Evolutionary conservation across 306 rosid species (phyloP), one percentile per base, ranked within the genome.

Genomic region (Prunus campanulata): DNA sequence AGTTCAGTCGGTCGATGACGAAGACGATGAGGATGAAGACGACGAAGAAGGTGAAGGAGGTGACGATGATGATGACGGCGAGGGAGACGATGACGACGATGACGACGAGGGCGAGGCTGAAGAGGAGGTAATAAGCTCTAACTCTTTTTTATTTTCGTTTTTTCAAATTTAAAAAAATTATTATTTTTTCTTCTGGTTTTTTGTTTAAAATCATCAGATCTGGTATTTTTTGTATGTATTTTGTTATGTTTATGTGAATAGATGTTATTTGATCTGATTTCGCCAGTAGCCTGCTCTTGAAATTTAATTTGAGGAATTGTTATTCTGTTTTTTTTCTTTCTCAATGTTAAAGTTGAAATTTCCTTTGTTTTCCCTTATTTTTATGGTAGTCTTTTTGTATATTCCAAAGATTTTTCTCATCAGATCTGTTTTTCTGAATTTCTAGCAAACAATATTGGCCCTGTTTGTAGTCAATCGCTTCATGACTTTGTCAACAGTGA

Each of bases 31-130:
- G 0, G 89, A 83, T 1, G 89, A 83, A 2, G 87, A 74, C 3
- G 82, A 76, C 0, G 89, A 83, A 2, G 87, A 71, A 0, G 89
- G 74, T 4, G 89, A 67, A 13, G 87, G 66, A 0, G 89, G 68
- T 0, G 89, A 13, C 1, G 83, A 50, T 0, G 86, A 60, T 0
- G 86, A 57, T 0, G 89, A 72, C 7, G 89, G 63, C 13, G 89
- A n/a, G 0, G 86, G 25, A 2, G 89, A 73, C 11, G 91, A 80
- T 5, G 90, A 70, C 25, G 97, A 83, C 16, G 90, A 48, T 18
- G 96, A 85, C 8, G 95, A 77, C 0, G 90, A 84, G 0, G 86
- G 83, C 1, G 90, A 74, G 0, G 91, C 59, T 0, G 96, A 87
- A 0, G 88, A 79, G 22, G 91, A 74, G 83, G 86, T 83, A 61